These are phyloP conservation scores for Juglanconis sp. DNA, from an alignment of 2,329 filamentous ascomycete species.

Conservation along the genomic window DNA sequence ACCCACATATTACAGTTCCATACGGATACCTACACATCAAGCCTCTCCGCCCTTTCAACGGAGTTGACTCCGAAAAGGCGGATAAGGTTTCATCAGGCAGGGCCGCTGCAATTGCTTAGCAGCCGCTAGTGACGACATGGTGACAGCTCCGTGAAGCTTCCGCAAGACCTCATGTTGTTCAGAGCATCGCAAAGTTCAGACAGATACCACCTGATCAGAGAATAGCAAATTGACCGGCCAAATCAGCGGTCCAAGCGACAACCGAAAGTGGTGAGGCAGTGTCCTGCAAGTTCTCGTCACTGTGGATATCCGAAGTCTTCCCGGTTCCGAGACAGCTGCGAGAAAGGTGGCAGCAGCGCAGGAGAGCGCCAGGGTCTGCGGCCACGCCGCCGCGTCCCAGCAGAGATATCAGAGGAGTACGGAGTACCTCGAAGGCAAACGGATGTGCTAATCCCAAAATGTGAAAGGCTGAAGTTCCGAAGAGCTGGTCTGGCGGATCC, in stretches of 20 bases:
- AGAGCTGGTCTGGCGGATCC: conserved; percentile 11
- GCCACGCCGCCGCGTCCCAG: conserved; percentile 5
- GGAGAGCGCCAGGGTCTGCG: conserved; percentile 12
- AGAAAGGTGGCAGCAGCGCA: conserved; percentile 13
- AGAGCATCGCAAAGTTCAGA: neutral
- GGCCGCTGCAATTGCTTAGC: neutral
- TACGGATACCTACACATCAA: neutral
- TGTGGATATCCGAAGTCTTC: conserved; percentile 10
- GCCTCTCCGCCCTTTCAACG: neutral
- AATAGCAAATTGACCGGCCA: neutral
- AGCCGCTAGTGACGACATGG: neutral
- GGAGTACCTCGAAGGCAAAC: neutral
- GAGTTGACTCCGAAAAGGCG: neutral
- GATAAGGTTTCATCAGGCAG: neutral
- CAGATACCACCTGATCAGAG: neutral
- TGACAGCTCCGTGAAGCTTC: neutral
- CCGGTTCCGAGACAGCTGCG: conserved; percentile 7
- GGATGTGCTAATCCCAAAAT: neutral
- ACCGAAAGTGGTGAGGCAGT: conserved; percentile 12
- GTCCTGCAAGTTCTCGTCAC: conserved; percentile 12
- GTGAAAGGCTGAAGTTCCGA: neutral
- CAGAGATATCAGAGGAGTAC: neutral
- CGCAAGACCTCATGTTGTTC: neutral
- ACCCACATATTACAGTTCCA: neutral
- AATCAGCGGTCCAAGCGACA: neutral